Evolutionary conservation across 805 yeast species (phyloP).

Genomic region (Wickerhamomyces chambardii): DNA sequence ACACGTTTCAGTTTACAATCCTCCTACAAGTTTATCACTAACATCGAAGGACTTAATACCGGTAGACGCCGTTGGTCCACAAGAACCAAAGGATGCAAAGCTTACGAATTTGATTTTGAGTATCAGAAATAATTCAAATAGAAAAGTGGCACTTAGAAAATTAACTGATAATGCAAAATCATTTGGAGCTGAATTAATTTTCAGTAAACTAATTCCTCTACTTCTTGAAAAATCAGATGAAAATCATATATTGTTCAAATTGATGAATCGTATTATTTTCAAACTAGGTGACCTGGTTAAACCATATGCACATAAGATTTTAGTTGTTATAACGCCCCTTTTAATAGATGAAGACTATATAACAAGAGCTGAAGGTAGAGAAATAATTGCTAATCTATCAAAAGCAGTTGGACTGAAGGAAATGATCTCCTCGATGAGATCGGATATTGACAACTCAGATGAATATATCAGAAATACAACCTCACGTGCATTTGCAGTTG

Average conservation of each 20-base stretch:
- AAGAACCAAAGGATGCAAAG: slow-evolving; percentile 49
- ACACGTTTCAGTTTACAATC: no score
- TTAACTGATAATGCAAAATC: slow-evolving; percentile 53
- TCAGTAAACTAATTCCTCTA: slow-evolving; percentile 68
- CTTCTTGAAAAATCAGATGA: slow-evolving; percentile 69
- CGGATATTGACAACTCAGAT: slow-evolving; percentile 76
- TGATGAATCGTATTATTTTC: slow-evolving; percentile 59
- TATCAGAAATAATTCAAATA: slow-evolving; percentile 67
- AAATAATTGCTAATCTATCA: slow-evolving; percentile 63
- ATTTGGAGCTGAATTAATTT: slow-evolving; percentile 63
- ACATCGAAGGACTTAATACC: slow-evolving; percentile 20
- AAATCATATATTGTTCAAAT: slow-evolving; percentile 72
- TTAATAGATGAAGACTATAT: slow-evolving; percentile 70
- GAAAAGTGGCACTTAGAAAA: slow-evolving; percentile 63
- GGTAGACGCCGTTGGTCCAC: slow-evolving; percentile 32
- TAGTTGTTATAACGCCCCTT: slow-evolving; percentile 71
- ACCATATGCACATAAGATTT: slow-evolving; percentile 66
- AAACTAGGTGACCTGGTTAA: slow-evolving; percentile 54
- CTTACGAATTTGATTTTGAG: slow-evolving; percentile 57
- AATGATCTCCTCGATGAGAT: slow-evolving; percentile 70
- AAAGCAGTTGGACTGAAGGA: slow-evolving; percentile 77
- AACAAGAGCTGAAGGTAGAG: slow-evolving; percentile 73
- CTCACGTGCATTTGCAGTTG: slow-evolving; percentile 75
- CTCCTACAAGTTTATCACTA: slow-evolving; percentile 58
- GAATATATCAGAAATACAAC: slow-evolving; percentile 73